Evolutionary conservation across 352 stramenopile species (phyloP).

Genomic region (Pythium folliculosum): DNA sequence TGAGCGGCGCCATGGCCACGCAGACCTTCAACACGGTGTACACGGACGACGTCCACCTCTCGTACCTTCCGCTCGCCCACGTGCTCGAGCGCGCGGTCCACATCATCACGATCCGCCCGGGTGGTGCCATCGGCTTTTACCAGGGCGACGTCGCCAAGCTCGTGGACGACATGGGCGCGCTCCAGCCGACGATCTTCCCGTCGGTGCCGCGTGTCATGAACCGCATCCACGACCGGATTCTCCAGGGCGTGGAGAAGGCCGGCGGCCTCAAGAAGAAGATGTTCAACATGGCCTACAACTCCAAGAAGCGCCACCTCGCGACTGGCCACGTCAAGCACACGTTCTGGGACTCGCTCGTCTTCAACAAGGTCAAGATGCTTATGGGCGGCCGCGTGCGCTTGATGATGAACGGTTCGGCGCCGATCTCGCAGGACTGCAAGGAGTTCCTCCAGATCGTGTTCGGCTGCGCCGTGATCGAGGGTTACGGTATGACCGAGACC

Average conservation of each 20-base stretch:
- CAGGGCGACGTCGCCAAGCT: conserved; percentile 87
- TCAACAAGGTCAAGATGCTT: conserved; percentile 92
- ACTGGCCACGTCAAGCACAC: conserved; percentile 45
- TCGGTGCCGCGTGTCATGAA: conserved; percentile 94
- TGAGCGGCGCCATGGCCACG: conserved; percentile 34
- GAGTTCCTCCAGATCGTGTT: conserved; percentile 96
- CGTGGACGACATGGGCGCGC: conserved; percentile 90
- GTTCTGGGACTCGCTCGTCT: conserved; percentile 96
- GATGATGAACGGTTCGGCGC: conserved; percentile 96
- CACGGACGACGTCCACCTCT: conserved; percentile 34
- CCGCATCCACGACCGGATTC: conserved; percentile 85
- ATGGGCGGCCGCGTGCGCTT: conserved; percentile 90
- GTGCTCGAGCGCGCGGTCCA: conserved; percentile 94
- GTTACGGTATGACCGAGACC: conserved; percentile 97
- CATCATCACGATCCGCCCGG: conserved; percentile 74
- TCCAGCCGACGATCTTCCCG: conserved; percentile 90
- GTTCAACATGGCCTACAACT: conserved; percentile 41
- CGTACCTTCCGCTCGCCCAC: conserved; percentile 95
- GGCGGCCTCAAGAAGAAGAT: conserved; percentile 35
- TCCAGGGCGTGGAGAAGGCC: conserved; percentile 31
- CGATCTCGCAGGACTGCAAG: conserved; percentile 92
- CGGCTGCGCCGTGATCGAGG: conserved; percentile 91
- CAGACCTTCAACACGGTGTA: conserved; percentile 28
- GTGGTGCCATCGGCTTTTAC: conserved; percentile 72
- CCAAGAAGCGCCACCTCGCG: conserved; percentile 43